A percentile compares a stretch with the other conserved stretches of the same genome.
Conservation (phyloP, 345 rosid species). For the Viola odorata region DNA sequence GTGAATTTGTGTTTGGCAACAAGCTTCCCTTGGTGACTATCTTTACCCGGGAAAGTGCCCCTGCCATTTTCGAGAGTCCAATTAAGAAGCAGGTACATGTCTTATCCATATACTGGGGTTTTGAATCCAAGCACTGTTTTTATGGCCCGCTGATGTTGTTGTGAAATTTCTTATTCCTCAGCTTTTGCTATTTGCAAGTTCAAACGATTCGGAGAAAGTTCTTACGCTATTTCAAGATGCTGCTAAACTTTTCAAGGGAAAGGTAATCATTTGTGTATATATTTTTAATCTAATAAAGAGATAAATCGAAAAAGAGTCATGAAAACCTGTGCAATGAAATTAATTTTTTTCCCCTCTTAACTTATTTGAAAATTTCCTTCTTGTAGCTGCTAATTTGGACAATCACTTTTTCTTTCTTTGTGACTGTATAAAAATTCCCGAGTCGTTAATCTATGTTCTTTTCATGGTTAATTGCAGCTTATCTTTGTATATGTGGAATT, state of each 20-base stretch:
- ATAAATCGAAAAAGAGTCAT: background rate
- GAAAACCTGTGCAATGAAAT: background rate
- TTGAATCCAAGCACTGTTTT: background rate
- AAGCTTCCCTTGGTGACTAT: constrained; percentile 83
- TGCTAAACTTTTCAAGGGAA: constrained; percentile 84
- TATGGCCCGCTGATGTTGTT: background rate
- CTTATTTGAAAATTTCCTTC: background rate
- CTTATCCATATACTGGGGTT: background rate
- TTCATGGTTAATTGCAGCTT: constrained; percentile 45
- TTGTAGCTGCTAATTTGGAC: background rate
- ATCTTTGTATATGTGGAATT: constrained; percentile 77
- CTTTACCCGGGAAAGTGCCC: constrained; percentile 76
- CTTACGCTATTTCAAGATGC: constrained; percentile 64
- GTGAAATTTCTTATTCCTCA: constrained; percentile 30
- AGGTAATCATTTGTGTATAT: constrained; percentile 39
- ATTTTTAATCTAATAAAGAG: background rate
- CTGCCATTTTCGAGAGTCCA: constrained; percentile 72
- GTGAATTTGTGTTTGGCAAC: constrained; percentile 64
- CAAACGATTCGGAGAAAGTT: constrained; percentile 67
- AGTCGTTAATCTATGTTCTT: background rate
- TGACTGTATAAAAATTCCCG: no score
- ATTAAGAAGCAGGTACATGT: constrained; percentile 76
- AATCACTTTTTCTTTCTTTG: no score
- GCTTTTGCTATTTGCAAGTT: constrained; percentile 65
- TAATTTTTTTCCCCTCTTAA: background rate